These are phyloP conservation scores for Phaeoacremonium minimum DNA, from an alignment of 2,329 filamentous ascomycete genomes.

Conservation along the genomic window DNA sequence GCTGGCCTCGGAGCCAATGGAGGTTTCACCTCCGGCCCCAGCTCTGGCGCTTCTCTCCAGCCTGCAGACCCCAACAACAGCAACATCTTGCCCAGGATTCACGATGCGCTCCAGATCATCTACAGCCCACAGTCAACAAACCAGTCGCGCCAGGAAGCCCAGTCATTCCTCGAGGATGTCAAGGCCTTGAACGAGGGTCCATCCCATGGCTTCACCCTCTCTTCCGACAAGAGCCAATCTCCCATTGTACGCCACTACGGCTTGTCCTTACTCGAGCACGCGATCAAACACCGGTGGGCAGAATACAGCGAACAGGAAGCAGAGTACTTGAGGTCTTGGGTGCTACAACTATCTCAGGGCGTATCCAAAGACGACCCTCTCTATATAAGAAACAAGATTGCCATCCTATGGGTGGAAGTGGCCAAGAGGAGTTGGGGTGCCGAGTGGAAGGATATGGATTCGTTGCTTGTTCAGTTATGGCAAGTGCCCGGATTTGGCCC, in stretches of 20 bases:
- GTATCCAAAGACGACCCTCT: constrained; percentile 68
- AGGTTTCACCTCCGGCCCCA: constrained; percentile 12
- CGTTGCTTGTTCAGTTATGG: constrained; percentile 78
- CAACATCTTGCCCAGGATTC: constrained; percentile 61
- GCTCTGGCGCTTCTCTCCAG: constrained; percentile 1
- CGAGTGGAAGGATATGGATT: constrained; percentile 94
- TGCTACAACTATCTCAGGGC: constrained; percentile 71
- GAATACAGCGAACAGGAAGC: constrained; percentile 68
- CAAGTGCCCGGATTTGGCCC: constrained; percentile 57
- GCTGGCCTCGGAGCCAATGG: constrained; percentile 3
- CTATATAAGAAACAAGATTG: constrained; percentile 90
- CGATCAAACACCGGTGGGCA: constrained; percentile 80
- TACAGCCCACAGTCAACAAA: constrained; percentile 81
- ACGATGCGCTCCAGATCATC: constrained; percentile 81
- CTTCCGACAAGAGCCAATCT: constrained; percentile 68
- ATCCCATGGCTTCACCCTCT: constrained; percentile 78
- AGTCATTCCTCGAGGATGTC: constrained; percentile 78
- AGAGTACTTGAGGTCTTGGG: constrained; percentile 66
- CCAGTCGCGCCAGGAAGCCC: constrained; percentile 75
- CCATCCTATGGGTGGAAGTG: constrained; percentile 90
- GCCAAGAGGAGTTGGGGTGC: constrained; percentile 90
- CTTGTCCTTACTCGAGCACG: constrained; percentile 84
- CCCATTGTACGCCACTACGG: constrained; percentile 90
- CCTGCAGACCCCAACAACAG: constrained; percentile 24
- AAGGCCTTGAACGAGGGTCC: constrained; percentile 78